Evolutionary conservation across 208 protist species (phyloP).

Genomic region (Novymonas esmeraldas): DNA sequence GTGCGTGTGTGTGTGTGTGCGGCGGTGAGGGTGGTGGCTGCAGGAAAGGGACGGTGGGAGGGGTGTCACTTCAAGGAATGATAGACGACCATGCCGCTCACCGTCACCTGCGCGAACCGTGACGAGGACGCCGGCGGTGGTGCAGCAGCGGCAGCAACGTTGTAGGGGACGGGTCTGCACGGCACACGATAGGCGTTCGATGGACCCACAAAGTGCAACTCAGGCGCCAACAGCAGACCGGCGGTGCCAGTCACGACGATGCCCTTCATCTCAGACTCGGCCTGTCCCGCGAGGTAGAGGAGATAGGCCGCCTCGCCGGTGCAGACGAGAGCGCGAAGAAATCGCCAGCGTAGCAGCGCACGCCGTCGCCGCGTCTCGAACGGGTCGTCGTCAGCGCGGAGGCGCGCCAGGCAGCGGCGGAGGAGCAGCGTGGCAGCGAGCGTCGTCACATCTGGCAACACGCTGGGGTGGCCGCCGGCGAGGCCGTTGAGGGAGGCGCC

Average conservation of each 20-base stretch:
- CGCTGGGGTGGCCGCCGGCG: neutral
- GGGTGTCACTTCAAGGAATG: conserved; percentile 15
- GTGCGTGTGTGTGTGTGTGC: too few species aligned
- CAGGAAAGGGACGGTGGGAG: neutral
- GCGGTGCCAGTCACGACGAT: conserved; percentile 60
- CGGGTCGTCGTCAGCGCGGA: conserved; percentile 37
- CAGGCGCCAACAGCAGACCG: conserved; percentile 65
- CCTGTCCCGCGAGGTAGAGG: conserved; percentile 62
- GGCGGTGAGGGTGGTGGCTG: too few species aligned
- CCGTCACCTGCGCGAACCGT: conserved; percentile 58
- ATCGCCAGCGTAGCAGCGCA: conserved; percentile 79
- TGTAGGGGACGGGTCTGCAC: conserved; percentile 75
- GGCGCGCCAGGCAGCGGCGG: conserved; percentile 39
- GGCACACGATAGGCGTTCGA: conserved; percentile 55
- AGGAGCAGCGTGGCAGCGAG: conserved; percentile 60
- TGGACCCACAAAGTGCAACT: conserved; percentile 62
- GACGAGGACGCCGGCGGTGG: conserved; percentile 14
- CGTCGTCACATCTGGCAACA: conserved; percentile 7
- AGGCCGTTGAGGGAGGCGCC: too few species aligned
- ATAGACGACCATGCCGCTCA: conserved; percentile 79
- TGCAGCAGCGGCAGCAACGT: conserved; percentile 22
- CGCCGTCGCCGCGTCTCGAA: conserved; percentile 21
- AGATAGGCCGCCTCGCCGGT: conserved; percentile 81
- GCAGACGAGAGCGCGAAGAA: conserved; percentile 74
- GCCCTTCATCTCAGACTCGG: conserved; percentile 53